Percentiles rank a stretch among this genome's conserved stretches.
Conservation (phyloP, 352 stramenopile genomes). For the Phytopythium ostracodes region DNA sequence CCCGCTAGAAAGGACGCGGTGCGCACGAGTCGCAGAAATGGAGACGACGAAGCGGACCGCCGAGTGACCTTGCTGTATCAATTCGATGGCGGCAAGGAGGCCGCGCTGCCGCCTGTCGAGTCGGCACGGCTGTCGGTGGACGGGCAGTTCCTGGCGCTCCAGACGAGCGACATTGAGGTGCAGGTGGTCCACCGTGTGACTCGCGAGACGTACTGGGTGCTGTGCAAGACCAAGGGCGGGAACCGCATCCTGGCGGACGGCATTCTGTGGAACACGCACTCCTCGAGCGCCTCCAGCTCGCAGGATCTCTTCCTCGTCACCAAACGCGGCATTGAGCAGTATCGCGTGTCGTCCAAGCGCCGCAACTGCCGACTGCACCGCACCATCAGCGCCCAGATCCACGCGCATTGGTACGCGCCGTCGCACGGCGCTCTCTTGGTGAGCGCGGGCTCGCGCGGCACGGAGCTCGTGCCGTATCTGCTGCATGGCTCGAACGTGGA, state of each 20-base stretch:
- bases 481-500: constrained; percentile 53
- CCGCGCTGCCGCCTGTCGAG: constrained; percentile 19
- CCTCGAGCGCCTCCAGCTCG: constrained; percentile 30
- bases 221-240: constrained; percentile 60
- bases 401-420: constrained; percentile 73
- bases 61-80: background rate
- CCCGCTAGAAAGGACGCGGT: background rate
- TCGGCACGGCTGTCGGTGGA: constrained; percentile 60
- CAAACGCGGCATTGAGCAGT: constrained; percentile 70
- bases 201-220: constrained; percentile 53
- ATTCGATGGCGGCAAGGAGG: constrained; percentile 1
- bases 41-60: background rate
- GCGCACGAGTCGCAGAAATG: background rate
- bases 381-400: constrained; percentile 50
- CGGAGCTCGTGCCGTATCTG: constrained; percentile 72
- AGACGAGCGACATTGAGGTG: constrained; percentile 82
- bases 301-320: constrained; percentile 79
- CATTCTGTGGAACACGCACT: constrained; percentile 67
- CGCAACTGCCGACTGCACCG: constrained; percentile 53
- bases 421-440: constrained; percentile 61
- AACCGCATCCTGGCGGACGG: constrained; percentile 61
- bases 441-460: constrained; percentile 66
- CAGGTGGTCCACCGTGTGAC: constrained; percentile 53
- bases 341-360: constrained; percentile 58
- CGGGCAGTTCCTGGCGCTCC: constrained; percentile 60